These are phyloP conservation scores for Prototheca cutis DNA, from an alignment of 163 green algal genomes.

Conservation along the genomic window DNA sequence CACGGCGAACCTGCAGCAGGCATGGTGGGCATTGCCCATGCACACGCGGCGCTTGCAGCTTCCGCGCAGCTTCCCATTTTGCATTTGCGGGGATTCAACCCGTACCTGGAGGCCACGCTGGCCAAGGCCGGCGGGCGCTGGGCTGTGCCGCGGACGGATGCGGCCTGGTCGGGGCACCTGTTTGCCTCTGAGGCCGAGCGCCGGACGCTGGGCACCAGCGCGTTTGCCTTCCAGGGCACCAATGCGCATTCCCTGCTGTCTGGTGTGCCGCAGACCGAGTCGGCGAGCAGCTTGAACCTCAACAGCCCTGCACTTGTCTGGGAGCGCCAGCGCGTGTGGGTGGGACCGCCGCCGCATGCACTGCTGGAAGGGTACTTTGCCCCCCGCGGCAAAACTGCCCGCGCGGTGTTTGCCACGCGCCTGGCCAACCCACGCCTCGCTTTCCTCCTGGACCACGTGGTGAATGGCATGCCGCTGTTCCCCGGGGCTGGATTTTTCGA, in stretches of 20 bases:
- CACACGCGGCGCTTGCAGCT: constrained; percentile 9
- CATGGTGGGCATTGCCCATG: constrained; percentile 24
- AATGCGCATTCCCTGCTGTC: constrained; percentile 56
- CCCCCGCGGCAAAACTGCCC: background rate
- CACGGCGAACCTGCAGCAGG: constrained; percentile 41
- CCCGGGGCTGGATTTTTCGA: constrained; percentile 68
- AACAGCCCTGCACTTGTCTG: background rate
- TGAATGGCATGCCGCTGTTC: constrained; percentile 42
- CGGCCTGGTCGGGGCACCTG: background rate
- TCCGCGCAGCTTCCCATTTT: constrained; percentile 15
- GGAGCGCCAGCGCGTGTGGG: constrained; percentile 20
- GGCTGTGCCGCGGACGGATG: constrained; percentile 6
- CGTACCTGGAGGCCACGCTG: constrained; percentile 25
- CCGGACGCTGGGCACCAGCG: constrained; percentile 39
- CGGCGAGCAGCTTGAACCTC: constrained; percentile 28
- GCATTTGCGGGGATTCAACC: constrained; percentile 34
- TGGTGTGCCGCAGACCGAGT: constrained; percentile 7
- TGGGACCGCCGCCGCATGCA: constrained; percentile 12
- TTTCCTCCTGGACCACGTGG: constrained; percentile 52
- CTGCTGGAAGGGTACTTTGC: constrained; percentile 15
- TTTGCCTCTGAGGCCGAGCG: background rate
- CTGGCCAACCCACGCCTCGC: constrained; percentile 20
- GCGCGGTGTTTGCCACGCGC: constrained; percentile 1
- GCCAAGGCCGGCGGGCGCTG: constrained; percentile 7
- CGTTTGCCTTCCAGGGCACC: constrained; percentile 81